Evolutionary conservation across 139 green algal genomes (phyloP), one percentile per base, ranked within the genome.

Genomic region (Chlorella sp.): DNA sequence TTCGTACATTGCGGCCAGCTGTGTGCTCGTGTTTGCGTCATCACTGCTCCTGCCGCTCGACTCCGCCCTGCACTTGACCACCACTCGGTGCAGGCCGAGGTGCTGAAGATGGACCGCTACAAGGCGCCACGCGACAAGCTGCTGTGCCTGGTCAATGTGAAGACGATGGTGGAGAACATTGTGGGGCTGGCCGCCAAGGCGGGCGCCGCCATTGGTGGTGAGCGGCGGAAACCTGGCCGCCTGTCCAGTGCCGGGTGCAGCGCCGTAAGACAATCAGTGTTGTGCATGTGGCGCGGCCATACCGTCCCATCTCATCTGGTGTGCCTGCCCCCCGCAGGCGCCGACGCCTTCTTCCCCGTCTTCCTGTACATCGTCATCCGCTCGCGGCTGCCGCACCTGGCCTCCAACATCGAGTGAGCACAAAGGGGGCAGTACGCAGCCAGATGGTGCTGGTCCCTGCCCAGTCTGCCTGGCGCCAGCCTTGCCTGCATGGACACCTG

Each of bases 81-180:
- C 64, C 34, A 30, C 11, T n/a, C 26, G 3, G n/a, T 26, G 36
- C 82, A 91, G 67, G 93, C 91, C 44, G 95, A 99, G 92, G 93
- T 99, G 38, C 88, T 92, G 74, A 95, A 95, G 62, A 97, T 99
- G 74, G 95, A 97, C 79, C 84, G 89, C 39, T 97, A 94, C 89
- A 97, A 99, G 93, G 96, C 95, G 28, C 97, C 97, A 0, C 88
- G 96, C 21, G 97, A 99, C 91, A 99, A 99, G 95, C 91, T 99
- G 57, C 89, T 98, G 32, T 98, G 96, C 88, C 91, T 99, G 28
- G 91, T 99, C 5, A 98, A 98, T 90, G 93, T 92, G 80, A 82
- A 85, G 39, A 89, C 79, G 30, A 65, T 89, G 65, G 73, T 88
- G 78, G 81, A 89, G 63, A 79, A 82, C 60, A 75, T 84, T 28